Base-by-base conservation (phyloP, 306 rosid species). In the Lithocarpus polystachyus region DNA sequence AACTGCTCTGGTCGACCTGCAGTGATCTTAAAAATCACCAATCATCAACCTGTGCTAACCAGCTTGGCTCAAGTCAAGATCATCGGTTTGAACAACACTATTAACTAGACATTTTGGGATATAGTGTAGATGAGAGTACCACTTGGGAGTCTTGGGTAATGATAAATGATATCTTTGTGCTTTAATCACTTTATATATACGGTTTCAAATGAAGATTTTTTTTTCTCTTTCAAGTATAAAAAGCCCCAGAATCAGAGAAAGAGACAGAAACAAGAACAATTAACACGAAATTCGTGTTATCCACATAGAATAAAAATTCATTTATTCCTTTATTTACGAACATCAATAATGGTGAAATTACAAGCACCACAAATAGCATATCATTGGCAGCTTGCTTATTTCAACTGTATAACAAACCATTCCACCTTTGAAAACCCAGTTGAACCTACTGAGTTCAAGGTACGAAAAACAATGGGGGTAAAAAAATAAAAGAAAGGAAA, bases 391-490 rank as follows among this genome's bases (percentile, higher is more conserved):
- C 84, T 80, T 85, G 75, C 53, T 48, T 48, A 48, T 48, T 80
- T 85, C 70, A 29, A 0, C 33, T 68, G 31, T 78, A 80, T 61
- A 79, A 81, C 80, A 59, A 77, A 43, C 43, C 87, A 23, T 51
- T 77, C 86, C 82, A 74, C 72, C 79, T 73, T 79, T 76, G 72
- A 65, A 75, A 78, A 77, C 80, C 80, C 82, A 68, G 80, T 84
- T 79, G 80, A 11, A 81, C 55, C 73, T 4, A 82, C 86, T n/a
- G 81, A 81, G 79, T 81, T 79, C 82, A 78, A 74, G 83, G 75
- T 74, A 75, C 19, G 53, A 22, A 83, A 40, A 52, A 20, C 17
- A 71, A 28, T 6, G 26, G 55, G 20, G 31, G 56, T 56, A 57
- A 61, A 51, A 76, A 77, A 67, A 9, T 43, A 60, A 15, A 15